These are phyloP conservation scores for Thyridium curvatum DNA, from an alignment of 2,329 filamentous ascomycete genomes.

Conservation along the genomic window DNA sequence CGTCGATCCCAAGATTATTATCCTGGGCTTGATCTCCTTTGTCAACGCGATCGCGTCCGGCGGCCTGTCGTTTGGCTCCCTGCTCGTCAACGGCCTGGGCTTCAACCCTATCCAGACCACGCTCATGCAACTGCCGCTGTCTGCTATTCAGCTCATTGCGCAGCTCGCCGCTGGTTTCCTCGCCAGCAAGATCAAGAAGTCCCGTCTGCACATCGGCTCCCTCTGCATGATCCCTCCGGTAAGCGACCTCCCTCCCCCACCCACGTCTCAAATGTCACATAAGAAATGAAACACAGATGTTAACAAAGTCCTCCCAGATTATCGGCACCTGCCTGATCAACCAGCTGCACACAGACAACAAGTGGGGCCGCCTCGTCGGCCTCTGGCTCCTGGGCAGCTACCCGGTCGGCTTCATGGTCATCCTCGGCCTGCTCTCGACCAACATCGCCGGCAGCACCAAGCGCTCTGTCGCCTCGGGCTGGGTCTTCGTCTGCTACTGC, in stretches of 20 bases:
- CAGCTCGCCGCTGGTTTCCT: constrained; percentile 14
- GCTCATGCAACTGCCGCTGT: constrained; percentile 16
- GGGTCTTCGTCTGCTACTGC: constrained; percentile 22
- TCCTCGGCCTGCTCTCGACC: constrained; percentile 18
- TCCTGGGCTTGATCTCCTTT: constrained; percentile 17
- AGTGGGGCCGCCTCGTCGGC: constrained; percentile 22
- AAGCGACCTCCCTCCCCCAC: too few species aligned
- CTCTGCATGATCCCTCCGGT: constrained; percentile 22
- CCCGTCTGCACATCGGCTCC: constrained; percentile 18
- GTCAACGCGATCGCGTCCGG: constrained; percentile 17
- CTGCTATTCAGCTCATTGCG: constrained; percentile 13
- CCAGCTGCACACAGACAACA: constrained; percentile 15
- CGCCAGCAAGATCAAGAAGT: constrained; percentile 13
- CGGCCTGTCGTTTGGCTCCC: constrained; percentile 16
- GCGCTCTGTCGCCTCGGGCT: constrained; percentile 18
- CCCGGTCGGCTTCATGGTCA: constrained; percentile 21
- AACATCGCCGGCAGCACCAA: constrained; percentile 22
- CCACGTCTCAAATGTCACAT: too few species aligned
- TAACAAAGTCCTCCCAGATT: constrained; percentile 18
- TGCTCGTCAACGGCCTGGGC: constrained; percentile 18
- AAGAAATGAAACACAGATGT: too few species aligned
- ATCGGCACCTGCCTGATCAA: constrained; percentile 22
- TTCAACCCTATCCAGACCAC: constrained; percentile 15
- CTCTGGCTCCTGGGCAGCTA: constrained; percentile 22
- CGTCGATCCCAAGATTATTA: constrained; percentile 8